phyloP scores from a whole-genome alignment of 2,329 filamentous ascomycete species.

The Ambrosiella cleistominuta region DNA sequence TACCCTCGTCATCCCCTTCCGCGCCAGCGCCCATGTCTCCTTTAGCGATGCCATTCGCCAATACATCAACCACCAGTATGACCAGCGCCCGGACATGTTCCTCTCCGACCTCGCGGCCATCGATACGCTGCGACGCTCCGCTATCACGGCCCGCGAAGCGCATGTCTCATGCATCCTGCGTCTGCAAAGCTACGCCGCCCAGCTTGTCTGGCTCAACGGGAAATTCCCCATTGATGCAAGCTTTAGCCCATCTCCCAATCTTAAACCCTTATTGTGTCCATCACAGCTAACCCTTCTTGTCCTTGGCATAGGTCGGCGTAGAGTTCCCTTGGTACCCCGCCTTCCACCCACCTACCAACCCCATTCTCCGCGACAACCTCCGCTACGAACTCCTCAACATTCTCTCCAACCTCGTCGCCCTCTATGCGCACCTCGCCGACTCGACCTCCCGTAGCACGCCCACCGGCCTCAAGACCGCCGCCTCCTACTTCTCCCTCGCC shows the following conservation, averaged over 20 bases:
- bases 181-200: slow-evolving; percentile 79
- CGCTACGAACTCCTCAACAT: slow-evolving; percentile 81
- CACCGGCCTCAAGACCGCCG: slow-evolving; percentile 73
- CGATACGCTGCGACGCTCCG: slow-evolving; percentile 65
- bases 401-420: slow-evolving; percentile 78
- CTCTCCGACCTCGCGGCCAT: slow-evolving; percentile 69
- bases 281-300: neutral
- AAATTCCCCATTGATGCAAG: slow-evolving; percentile 90
- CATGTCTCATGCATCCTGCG: slow-evolving; percentile 75
- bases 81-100: slow-evolving; percentile 97
- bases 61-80: slow-evolving; percentile 96
- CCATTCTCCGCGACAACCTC: slow-evolving; percentile 47
- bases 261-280: neutral
- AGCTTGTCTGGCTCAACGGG: slow-evolving; percentile 79
- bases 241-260: neutral
- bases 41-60: slow-evolving; percentile 72
- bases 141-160: slow-evolving; percentile 75
- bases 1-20: slow-evolving; percentile 70
- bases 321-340: slow-evolving; percentile 96
- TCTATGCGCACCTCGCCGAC: slow-evolving; percentile 84
- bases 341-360: slow-evolving; percentile 66
- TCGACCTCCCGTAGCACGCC: slow-evolving; percentile 58
- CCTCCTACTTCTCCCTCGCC: slow-evolving; percentile 74
- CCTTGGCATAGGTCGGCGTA: slow-evolving; percentile 53
- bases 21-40: slow-evolving; percentile 61